Evolutionary conservation across 2,329 filamentous ascomycete genomes (phyloP).

Genomic region (Hymenoscyphus fructigenus): DNA sequence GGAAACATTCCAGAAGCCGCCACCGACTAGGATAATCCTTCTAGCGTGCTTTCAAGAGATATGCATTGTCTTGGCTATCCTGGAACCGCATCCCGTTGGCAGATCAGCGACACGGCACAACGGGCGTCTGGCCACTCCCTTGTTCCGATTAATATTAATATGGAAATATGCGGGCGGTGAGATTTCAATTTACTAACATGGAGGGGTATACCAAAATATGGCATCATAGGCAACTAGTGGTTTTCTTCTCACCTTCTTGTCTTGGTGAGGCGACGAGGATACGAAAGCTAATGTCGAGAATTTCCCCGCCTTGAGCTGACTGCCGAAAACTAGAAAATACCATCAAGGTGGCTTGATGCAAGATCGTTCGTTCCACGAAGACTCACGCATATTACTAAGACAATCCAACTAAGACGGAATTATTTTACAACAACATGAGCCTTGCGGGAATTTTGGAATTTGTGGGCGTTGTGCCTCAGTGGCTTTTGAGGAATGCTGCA

Average conservation of each 20-base stretch:
- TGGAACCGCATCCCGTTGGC: not conserved
- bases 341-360: too few relatives aligned
- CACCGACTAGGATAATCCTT: slow-evolving; percentile 16
- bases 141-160: slow-evolving; percentile 11
- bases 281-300: too few relatives aligned
- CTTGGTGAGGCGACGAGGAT: too few relatives aligned
- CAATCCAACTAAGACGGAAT: too few relatives aligned
- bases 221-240: not conserved
- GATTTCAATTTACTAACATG: not conserved
- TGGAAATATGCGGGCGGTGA: slow-evolving; percentile 12
- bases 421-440: too few relatives aligned
- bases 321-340: too few relatives aligned
- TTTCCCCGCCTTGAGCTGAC: too few relatives aligned
- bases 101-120: not conserved
- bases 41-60: slow-evolving; percentile 18
- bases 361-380: too few relatives aligned
- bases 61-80: not conserved
- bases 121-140: slow-evolving; percentile 1
- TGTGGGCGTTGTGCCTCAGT: too few relatives aligned
- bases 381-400: too few relatives aligned
- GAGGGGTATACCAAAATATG: not conserved
- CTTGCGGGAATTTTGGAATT: too few relatives aligned
- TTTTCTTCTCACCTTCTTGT: not conserved
- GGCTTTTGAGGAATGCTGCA: too few relatives aligned
- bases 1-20: slow-evolving; percentile 28